Evolutionary conservation across 1,284 basidiomycete genomes (phyloP).

Genomic region (Pseudozyma pruni): DNA sequence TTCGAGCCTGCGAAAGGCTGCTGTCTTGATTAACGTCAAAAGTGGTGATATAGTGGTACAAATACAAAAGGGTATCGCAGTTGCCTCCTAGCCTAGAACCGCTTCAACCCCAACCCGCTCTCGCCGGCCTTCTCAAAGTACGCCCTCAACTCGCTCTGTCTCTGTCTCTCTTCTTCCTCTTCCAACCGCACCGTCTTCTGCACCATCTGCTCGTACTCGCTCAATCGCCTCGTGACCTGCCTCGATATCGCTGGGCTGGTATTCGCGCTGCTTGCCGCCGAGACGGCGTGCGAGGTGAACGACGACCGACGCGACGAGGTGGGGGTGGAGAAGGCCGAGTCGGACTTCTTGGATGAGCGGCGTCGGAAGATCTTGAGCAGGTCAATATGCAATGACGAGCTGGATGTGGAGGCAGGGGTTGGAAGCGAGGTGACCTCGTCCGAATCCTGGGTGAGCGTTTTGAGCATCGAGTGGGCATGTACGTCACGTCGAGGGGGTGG

Average conservation of each 20-base stretch:
- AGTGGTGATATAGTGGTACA: conserved; percentile 17
- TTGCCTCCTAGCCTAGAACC: conserved; percentile 15
- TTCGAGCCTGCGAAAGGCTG: not conserved
- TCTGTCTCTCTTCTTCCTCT: conserved; percentile 22
- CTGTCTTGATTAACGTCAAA: conserved; percentile 2
- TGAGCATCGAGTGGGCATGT: conserved; percentile 13
- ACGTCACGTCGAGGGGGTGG: conserved; percentile 6
- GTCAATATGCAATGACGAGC: conserved; percentile 14
- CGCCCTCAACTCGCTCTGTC: conserved; percentile 24
- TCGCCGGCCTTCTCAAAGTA: conserved; percentile 35
- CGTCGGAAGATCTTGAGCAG: conserved; percentile 29
- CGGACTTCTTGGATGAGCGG: conserved; percentile 10
- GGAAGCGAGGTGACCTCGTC: conserved; percentile 15
- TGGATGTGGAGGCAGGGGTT: conserved; percentile 4
- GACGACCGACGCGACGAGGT: conserved; percentile 33
- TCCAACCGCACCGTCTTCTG: conserved; percentile 22
- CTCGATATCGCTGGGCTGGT: conserved; percentile 38
- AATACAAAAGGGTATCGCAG: conserved; percentile 24
- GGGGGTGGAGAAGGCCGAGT: conserved; percentile 38
- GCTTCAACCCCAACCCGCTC: conserved; percentile 26
- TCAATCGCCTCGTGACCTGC: conserved; percentile 27
- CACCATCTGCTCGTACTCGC: conserved; percentile 37
- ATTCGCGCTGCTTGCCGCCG: conserved; percentile 34
- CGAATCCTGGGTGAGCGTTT: conserved; percentile 29
- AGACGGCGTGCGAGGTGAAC: conserved; percentile 27